Conservation (phyloP, 2,329 filamentous ascomycete species). For the Colletotrichum kahawae region DNA sequence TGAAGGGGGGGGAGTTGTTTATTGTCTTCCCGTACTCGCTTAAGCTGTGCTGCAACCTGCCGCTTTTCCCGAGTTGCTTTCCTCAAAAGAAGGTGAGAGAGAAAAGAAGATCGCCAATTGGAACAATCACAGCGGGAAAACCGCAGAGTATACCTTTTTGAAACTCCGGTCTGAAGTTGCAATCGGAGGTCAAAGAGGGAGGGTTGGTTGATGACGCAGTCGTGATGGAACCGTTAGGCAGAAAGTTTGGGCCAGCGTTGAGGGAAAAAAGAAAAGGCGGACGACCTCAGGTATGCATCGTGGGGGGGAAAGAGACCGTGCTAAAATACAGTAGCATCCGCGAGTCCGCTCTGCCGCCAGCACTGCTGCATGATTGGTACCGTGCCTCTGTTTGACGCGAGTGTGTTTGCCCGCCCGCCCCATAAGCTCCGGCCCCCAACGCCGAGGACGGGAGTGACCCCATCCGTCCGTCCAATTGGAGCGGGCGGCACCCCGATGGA, state of each 20-base stretch:
- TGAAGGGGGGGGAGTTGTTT: not conserved
- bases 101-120: not conserved
- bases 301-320: not conserved
- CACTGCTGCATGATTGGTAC: not conserved
- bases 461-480: not conserved
- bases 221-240: conserved; percentile 3
- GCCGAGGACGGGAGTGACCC: not conserved
- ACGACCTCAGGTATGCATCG: not conserved
- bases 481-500: not conserved
- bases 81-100: not conserved
- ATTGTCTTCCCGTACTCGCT: not conserved
- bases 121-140: not conserved
- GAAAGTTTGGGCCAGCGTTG: conserved; percentile 6
- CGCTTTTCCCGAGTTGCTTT: not conserved
- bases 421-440: not conserved
- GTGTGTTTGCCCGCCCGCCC: not conserved
- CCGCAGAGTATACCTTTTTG: not conserved
- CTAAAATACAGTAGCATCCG: not conserved
- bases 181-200: not conserved
- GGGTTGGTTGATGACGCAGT: conserved; percentile 11
- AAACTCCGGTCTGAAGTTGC: not conserved
- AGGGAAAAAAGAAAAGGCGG: not conserved
- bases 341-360: not conserved
- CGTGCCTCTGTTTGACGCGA: not conserved
- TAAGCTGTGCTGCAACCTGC: not conserved